Percentiles rank a stretch among this genome's conserved stretches.
Evolutionary conservation across 345 rosid species (phyloP).

Genomic region (Eucalyptus cloeziana): DNA sequence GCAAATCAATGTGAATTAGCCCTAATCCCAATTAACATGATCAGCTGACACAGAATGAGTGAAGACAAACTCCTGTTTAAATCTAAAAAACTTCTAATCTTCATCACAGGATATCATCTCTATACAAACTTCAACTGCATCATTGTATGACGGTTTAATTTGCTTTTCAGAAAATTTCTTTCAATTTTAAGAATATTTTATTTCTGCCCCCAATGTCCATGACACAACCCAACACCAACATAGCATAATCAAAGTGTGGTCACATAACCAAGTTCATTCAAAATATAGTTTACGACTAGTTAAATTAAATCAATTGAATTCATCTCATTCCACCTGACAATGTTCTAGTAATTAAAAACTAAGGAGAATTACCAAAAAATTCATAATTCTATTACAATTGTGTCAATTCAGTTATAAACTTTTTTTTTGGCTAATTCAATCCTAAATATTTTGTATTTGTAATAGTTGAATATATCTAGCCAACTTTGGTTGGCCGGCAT

Average conservation of each 20-base stretch:
- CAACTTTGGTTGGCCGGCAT: too few species aligned
- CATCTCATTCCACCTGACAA: neutral
- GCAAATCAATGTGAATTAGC: neutral
- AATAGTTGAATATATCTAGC: accelerated
- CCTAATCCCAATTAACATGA: neutral
- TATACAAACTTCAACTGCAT: neutral
- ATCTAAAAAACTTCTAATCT: neutral
- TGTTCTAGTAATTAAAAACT: neutral
- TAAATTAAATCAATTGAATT: neutral
- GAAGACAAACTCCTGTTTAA: neutral
- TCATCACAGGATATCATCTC: neutral
- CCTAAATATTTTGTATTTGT: too few species aligned
- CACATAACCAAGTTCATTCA: neutral
- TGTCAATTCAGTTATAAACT: accelerated
- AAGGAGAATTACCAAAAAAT: too few species aligned
- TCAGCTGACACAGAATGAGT: neutral
- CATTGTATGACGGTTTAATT: neutral
- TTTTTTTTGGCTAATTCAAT: accelerated
- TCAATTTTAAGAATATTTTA: neutral
- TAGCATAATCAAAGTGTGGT: neutral
- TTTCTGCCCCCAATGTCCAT: neutral
- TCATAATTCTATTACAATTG: accelerated
- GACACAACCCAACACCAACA: neutral
- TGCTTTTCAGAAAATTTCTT: neutral
- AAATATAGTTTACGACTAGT: neutral